Conservation (phyloP, 78 protist genomes). For the Goniomonas avonlea region DNA sequence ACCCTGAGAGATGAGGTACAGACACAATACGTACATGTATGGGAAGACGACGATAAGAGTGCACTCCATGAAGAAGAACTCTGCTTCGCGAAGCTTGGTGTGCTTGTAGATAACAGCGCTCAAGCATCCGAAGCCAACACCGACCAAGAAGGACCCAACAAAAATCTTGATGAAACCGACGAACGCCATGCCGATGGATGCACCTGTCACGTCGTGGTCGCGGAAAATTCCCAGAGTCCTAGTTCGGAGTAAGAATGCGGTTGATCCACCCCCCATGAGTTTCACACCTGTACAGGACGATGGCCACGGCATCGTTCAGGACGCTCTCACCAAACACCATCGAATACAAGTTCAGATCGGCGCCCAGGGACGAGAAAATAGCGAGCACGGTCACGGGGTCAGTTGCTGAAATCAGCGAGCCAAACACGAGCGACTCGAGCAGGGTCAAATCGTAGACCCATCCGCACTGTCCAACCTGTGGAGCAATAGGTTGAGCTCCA, state of each 20-base stretch:
- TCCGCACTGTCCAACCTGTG: constrained; percentile 10
- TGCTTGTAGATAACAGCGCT: neutral
- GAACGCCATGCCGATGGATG: neutral
- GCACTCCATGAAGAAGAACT: neutral
- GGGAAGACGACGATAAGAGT: neutral
- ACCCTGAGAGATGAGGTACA: too few species aligned
- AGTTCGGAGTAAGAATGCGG: too few species aligned
- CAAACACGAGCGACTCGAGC: constrained; percentile 1
- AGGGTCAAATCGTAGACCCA: neutral
- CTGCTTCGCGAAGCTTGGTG: neutral
- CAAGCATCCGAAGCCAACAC: neutral
- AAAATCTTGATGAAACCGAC: neutral
- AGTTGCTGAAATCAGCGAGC: constrained; percentile 32
- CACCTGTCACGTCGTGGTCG: neutral
- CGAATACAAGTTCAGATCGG: constrained; percentile 12
- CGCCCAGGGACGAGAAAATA: constrained; percentile 30
- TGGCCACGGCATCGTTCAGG: constrained; percentile 43
- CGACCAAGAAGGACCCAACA: neutral
- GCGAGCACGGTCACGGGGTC: constrained; percentile 45
- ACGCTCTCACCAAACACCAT: constrained; percentile 42
- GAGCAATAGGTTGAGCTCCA: too few species aligned
- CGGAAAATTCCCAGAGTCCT: too few species aligned
- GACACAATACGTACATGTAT: too few species aligned
- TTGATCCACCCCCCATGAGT: too few species aligned
- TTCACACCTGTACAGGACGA: too few species aligned